Conservation (phyloP, 148 eudicot genomes). For the Tetragonia tetragonoides region DNA sequence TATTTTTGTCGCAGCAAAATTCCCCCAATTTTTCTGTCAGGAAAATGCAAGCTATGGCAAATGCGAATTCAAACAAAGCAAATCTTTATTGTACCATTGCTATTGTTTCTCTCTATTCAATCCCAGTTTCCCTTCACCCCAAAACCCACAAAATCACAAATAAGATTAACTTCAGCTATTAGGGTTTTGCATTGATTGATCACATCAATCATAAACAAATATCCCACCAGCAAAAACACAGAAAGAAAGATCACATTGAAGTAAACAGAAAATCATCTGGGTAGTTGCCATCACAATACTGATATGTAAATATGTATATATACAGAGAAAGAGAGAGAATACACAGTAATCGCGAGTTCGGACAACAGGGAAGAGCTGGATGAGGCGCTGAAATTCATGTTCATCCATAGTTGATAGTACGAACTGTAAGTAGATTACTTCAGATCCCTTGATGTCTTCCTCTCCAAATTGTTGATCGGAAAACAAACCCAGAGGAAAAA, state of each 20-base stretch:
- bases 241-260: not conserved
- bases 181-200: not conserved
- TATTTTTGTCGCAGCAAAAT: not conserved
- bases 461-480: not conserved
- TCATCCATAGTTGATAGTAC: conserved; percentile 45
- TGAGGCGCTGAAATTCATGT: conserved; percentile 58
- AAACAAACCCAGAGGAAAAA: not conserved
- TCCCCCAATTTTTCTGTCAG: not conserved
- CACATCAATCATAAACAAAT: not conserved
- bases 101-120: not conserved
- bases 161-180: not conserved
- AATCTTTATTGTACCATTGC: not conserved
- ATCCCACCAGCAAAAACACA: not conserved
- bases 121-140: not conserved
- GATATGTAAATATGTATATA: too few species aligned
- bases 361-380: conserved; percentile 65
- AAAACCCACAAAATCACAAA: not conserved
- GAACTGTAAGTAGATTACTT: not conserved
- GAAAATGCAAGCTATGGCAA: conserved; percentile 3
- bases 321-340: conserved; percentile 20
- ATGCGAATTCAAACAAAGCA: conserved; percentile 5
- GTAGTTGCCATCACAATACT: not conserved
- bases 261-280: not conserved
- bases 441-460: not conserved
- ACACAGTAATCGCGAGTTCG: conserved; percentile 66